A percentile compares a stretch with the other conserved stretches of the same genome.
Conservation (phyloP, 1,139 yeast species). For the Blastobotrys niveus region DNA sequence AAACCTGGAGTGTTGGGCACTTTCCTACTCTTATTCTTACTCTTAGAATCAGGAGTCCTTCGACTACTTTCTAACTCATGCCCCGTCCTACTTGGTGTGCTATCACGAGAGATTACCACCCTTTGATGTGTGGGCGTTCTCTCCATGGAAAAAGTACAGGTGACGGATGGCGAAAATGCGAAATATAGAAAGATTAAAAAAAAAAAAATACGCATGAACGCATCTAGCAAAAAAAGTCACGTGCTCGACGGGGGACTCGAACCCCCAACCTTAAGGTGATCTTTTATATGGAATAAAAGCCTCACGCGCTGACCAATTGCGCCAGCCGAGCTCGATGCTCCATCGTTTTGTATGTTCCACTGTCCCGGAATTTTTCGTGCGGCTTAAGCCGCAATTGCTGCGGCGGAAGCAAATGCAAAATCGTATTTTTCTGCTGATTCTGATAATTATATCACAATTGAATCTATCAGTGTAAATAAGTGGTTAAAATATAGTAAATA, state of each 20-base stretch:
- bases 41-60: background rate
- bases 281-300: background rate
- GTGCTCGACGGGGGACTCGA: slow-evolving; percentile 4
- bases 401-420: too few species aligned
- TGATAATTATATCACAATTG: too few species aligned
- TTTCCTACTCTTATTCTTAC: background rate
- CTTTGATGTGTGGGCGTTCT: slow-evolving; percentile 4
- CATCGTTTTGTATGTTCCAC: background rate
- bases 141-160: too few species aligned
- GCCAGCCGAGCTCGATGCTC: background rate
- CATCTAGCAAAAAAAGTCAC: background rate
- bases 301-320: slow-evolving; percentile 4
- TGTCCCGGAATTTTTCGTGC: too few species aligned
- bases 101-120: slow-evolving; percentile 7
- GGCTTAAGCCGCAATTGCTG: too few species aligned
- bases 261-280: slow-evolving; percentile 4
- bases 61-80: background rate
- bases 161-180: too few species aligned
- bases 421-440: too few species aligned
- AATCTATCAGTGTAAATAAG: too few species aligned
- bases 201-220: too few species aligned
- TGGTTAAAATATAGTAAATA: too few species aligned
- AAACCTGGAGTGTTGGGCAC: slow-evolving; percentile 3
- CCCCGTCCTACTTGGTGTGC: background rate
- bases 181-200: too few species aligned